phyloP scores from a whole-genome alignment of 2,329 filamentous ascomycete genomes.

The Pezicula radicicola region DNA sequence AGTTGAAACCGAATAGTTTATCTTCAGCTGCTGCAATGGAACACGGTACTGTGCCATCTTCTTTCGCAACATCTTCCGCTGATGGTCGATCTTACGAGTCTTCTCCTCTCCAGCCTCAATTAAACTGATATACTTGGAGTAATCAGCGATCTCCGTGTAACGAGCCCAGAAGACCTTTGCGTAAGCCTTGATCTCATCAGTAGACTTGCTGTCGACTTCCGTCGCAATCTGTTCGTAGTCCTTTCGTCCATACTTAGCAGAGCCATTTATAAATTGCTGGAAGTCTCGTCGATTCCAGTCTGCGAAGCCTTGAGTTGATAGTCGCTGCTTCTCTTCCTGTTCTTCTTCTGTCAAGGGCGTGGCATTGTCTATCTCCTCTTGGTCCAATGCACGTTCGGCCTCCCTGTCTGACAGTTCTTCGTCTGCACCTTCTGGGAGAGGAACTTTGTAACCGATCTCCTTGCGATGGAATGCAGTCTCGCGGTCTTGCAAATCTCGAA shows the following conservation, averaged over 20 bases:
- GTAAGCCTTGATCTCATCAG: slow-evolving; percentile 83
- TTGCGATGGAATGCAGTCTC: slow-evolving; percentile 96
- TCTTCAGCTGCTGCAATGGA: slow-evolving; percentile 93
- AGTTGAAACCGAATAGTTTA: slow-evolving; percentile 97
- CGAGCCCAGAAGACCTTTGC: slow-evolving; percentile 96
- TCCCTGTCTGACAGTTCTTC: slow-evolving; percentile 84
- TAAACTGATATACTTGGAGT: slow-evolving; percentile 80
- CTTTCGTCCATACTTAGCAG: slow-evolving; percentile 83
- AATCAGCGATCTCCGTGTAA: slow-evolving; percentile 86
- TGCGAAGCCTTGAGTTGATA: slow-evolving; percentile 82
- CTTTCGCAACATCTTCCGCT: slow-evolving; percentile 88
- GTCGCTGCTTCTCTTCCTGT: slow-evolving; percentile 76
- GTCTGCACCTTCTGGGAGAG: slow-evolving; percentile 82
- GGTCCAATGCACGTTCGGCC: slow-evolving; percentile 81
- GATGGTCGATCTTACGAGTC: slow-evolving; percentile 82
- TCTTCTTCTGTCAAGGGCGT: slow-evolving; percentile 86
- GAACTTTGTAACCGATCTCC: slow-evolving; percentile 93
- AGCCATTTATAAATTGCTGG: slow-evolving; percentile 96
- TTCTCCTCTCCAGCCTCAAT: slow-evolving; percentile 94
- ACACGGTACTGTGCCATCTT: slow-evolving; percentile 98
- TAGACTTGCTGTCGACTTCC: slow-evolving; percentile 87
- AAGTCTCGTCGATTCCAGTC: slow-evolving; percentile 98
- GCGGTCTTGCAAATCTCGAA: slow-evolving; percentile 88
- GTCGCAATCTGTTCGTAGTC: slow-evolving; percentile 83
- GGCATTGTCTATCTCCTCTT: slow-evolving; percentile 91